Conservation (phyloP, 441 rosid species). For the Aleurites moluccanus region DNA sequence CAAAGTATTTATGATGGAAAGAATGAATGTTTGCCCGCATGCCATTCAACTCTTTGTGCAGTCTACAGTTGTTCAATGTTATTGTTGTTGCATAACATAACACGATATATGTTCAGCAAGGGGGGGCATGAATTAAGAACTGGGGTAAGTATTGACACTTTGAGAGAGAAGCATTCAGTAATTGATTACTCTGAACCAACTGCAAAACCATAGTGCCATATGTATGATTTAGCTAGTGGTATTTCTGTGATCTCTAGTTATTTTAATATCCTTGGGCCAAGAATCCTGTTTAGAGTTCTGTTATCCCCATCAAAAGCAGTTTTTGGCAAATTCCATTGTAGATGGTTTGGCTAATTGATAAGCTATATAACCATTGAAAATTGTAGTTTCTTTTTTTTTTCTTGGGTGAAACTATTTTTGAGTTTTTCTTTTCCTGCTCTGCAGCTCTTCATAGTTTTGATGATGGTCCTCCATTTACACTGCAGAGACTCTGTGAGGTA, state of each 20-base stretch:
- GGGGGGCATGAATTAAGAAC: not conserved
- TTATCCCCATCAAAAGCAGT: not conserved
- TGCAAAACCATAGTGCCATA: not conserved
- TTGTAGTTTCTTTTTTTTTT: not conserved
- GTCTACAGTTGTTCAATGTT: too few relatives aligned
- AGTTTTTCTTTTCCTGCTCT: constrained; percentile 19
- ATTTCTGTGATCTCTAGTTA: not conserved
- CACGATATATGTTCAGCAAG: not conserved
- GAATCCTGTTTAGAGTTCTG: not conserved
- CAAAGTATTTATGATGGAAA: not conserved
- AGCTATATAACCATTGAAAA: not conserved
- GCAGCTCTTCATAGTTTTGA: constrained; percentile 71
- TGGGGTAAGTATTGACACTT: not conserved
- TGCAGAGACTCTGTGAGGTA: constrained; percentile 94
- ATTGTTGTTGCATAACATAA: not conserved
- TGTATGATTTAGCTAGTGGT: not conserved
- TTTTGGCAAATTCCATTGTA: not conserved
- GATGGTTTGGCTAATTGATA: constrained; percentile 1
- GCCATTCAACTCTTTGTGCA: not conserved
- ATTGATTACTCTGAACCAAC: not conserved
- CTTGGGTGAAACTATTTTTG: constrained; percentile 14
- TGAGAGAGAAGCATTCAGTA: not conserved
- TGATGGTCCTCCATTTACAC: constrained; percentile 95
- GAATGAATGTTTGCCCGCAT: not conserved
- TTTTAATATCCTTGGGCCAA: not conserved